A percentile compares a stretch with the other conserved stretches of the same genome.
phyloP scores from a whole-genome alignment of 2,329 filamentous ascomycete species.

The Pseudogymnoascus sp. region DNA sequence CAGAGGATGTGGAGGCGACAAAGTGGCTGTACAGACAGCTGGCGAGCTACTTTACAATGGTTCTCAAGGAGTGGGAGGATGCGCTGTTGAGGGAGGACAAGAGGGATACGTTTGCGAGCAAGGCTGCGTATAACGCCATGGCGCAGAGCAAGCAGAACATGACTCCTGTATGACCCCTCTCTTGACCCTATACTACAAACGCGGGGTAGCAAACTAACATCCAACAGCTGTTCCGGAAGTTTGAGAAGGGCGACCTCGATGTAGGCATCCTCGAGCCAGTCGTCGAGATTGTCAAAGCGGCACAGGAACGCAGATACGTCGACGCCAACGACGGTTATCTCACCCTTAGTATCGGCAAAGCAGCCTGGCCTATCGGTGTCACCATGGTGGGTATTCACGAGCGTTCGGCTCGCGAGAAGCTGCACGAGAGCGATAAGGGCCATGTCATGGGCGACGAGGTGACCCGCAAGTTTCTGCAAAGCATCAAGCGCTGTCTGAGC shows the following conservation, averaged over 20 bases:
- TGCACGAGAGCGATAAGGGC: constrained; percentile 79
- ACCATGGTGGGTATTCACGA: constrained; percentile 99
- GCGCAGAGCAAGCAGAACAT: constrained; percentile 81
- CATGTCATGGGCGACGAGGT: constrained; percentile 97
- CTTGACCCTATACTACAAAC: background rate
- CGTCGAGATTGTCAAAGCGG: constrained; percentile 83
- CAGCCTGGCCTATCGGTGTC: constrained; percentile 97
- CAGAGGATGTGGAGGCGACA: constrained; percentile 56
- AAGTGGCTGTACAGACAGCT: constrained; percentile 78
- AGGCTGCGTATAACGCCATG: constrained; percentile 77
- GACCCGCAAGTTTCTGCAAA: constrained; percentile 92
- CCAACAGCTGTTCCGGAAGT: constrained; percentile 67
- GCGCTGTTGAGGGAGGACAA: constrained; percentile 64
- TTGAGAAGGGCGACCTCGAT: constrained; percentile 75
- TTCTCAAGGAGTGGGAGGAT: constrained; percentile 78
- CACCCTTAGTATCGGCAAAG: constrained; percentile 86
- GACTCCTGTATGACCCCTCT: constrained; percentile 51
- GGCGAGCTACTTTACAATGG: constrained; percentile 91
- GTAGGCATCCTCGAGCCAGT: constrained; percentile 73
- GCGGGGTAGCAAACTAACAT: background rate
- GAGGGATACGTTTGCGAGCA: constrained; percentile 65
- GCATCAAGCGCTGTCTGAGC: constrained; percentile 92
- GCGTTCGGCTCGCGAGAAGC: constrained; percentile 86
- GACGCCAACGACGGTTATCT: constrained; percentile 96
- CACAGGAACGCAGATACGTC: constrained; percentile 86